phyloP scores from a whole-genome alignment of 2,329 filamentous ascomycete species.

The Penicillium brevicompactum region DNA sequence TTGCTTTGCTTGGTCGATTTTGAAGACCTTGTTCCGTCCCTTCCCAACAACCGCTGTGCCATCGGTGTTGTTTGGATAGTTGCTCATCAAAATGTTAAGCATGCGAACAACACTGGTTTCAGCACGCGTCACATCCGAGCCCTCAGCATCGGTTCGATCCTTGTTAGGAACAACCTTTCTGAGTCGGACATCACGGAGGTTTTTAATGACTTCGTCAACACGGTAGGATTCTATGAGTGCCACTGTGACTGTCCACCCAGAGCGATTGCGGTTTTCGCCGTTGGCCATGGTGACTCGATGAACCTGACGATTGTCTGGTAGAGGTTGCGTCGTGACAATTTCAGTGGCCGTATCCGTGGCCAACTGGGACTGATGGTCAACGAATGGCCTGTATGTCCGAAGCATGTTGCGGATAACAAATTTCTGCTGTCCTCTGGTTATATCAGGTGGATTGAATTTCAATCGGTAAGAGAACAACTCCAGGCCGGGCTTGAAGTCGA shows the following conservation, averaged over 20 bases:
- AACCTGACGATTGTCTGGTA: neutral
- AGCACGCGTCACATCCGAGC: neutral
- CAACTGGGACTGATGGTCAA: neutral
- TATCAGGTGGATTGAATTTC: conserved; percentile 4
- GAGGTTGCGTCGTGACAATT: conserved; percentile 5
- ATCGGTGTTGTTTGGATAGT: conserved; percentile 1
- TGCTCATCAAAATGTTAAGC: conserved; percentile 23
- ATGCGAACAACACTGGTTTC: conserved; percentile 5
- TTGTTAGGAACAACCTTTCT: neutral
- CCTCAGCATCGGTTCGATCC: neutral
- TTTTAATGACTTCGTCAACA: neutral
- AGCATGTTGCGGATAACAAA: conserved; percentile 4
- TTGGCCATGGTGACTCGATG: neutral
- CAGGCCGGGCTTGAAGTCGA: conserved; percentile 7
- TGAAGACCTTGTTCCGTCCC: conserved; percentile 22
- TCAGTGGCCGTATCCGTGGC: conserved; percentile 18
- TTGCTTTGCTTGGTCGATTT: conserved; percentile 13
- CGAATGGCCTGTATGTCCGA: neutral
- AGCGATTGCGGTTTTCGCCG: neutral
- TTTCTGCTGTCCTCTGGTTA: conserved; percentile 4
- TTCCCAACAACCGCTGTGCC: conserved; percentile 14
- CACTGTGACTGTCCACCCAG: neutral
- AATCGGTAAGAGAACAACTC: conserved; percentile 10
- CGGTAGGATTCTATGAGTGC: neutral
- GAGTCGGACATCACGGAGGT: neutral